phyloP scores from a whole-genome alignment of 1,284 basidiomycete genomes.

The Gymnopus androsaceus region DNA sequence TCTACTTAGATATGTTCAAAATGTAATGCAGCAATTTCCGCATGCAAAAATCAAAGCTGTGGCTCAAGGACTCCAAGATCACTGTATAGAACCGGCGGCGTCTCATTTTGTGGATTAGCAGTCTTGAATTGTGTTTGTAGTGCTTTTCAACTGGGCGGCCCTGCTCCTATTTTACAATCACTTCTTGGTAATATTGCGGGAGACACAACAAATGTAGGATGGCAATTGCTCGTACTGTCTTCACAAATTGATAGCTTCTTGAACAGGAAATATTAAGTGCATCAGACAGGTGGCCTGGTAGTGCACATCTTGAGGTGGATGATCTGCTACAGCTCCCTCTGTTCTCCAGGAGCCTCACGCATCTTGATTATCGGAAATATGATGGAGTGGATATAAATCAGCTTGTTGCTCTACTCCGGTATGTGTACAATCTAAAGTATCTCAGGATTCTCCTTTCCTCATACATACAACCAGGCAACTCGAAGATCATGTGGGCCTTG shows the following conservation, averaged over 20 bases:
- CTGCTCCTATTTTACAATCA: conserved; percentile 24
- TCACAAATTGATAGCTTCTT: conserved; percentile 35
- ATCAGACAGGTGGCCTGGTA: background rate
- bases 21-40: no score
- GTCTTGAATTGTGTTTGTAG: conserved; percentile 61
- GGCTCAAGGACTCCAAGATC: no score
- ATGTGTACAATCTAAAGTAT: background rate
- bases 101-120: conserved; percentile 63
- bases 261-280: background rate
- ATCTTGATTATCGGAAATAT: conserved; percentile 23
- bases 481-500: conserved; percentile 29
- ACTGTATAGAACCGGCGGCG: conserved; percentile 37
- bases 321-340: conserved; percentile 43
- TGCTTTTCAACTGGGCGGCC: conserved; percentile 38
- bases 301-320: conserved; percentile 50
- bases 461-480: conserved; percentile 30
- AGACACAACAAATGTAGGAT: background rate
- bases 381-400: conserved; percentile 36
- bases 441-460: background rate
- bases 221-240: conserved; percentile 32
- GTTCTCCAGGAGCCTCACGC: conserved; percentile 42
- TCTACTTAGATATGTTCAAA: no score
- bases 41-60: no score
- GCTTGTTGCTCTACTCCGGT: background rate
- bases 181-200: conserved; percentile 28